phyloP scores from a whole-genome alignment of 345 rosid genomes.

The Citropsis articulata region DNA sequence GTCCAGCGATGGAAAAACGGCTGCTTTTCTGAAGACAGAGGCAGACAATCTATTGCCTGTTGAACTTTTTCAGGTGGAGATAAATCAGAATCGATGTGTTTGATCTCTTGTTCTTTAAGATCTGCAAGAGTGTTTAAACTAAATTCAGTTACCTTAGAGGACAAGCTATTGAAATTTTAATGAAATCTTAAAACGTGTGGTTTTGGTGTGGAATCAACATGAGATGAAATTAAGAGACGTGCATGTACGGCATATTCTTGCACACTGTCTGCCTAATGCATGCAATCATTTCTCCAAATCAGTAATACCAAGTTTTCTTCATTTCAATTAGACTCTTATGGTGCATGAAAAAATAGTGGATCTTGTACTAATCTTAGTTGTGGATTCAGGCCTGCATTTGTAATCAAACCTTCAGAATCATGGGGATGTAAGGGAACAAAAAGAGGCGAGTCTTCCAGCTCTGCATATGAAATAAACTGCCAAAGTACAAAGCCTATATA shows the following conservation, averaged over 20 bases:
- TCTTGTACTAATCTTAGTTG: too few species aligned
- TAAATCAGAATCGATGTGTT: constrained; percentile 29
- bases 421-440: constrained; percentile 57
- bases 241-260: too few species aligned
- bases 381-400: too few species aligned
- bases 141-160: background rate
- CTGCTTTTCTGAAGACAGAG: constrained; percentile 8
- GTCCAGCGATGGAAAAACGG: constrained; percentile 43
- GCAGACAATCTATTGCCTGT: constrained; percentile 42
- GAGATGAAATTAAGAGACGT: background rate
- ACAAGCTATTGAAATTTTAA: background rate
- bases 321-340: too few species aligned
- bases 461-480: constrained; percentile 56
- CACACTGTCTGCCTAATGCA: too few species aligned
- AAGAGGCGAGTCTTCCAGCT: constrained; percentile 47
- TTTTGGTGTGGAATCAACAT: too few species aligned
- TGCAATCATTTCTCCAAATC: too few species aligned
- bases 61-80: constrained; percentile 43
- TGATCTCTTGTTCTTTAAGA: constrained; percentile 39
- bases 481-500: background rate
- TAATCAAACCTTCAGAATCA: background rate
- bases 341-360: too few species aligned
- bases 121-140: constrained; percentile 25
- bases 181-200: too few species aligned
- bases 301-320: too few species aligned